A percentile compares a stretch with the other conserved stretches of the same genome.
phyloP scores from a whole-genome alignment of 106 monocot species.

The Allium sativum region DNA sequence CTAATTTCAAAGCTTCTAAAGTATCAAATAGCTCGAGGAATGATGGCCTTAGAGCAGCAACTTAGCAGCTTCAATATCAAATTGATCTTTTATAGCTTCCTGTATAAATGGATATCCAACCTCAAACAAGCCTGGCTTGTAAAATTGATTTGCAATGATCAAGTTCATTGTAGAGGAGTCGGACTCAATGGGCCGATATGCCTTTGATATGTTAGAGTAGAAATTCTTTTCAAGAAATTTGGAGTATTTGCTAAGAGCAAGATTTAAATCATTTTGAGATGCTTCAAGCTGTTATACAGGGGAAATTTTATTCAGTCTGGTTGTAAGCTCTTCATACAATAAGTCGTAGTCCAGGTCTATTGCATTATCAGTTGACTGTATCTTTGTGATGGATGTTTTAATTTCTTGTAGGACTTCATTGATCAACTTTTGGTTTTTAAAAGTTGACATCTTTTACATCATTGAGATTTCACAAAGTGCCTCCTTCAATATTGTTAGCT shows the following conservation, averaged over 20 bases:
- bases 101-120: slow-evolving; percentile 62
- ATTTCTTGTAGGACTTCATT: slow-evolving; percentile 39
- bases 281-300: slow-evolving; percentile 49
- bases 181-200: slow-evolving; percentile 55
- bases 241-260: slow-evolving; percentile 48
- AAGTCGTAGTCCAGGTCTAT: slow-evolving; percentile 18
- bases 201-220: slow-evolving; percentile 62
- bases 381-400: slow-evolving; percentile 32
- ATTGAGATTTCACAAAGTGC: slow-evolving; percentile 72
- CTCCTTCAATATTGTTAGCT: slow-evolving; percentile 57
- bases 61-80: slow-evolving; percentile 18
- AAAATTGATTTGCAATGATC: slow-evolving; percentile 73
- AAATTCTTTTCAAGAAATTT: slow-evolving; percentile 68
- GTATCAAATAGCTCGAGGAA: slow-evolving; percentile 65
- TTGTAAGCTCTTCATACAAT: slow-evolving; percentile 39
- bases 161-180: slow-evolving; percentile 53
- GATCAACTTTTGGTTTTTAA: slow-evolving; percentile 50
- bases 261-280: slow-evolving; percentile 57
- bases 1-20: slow-evolving; percentile 42
- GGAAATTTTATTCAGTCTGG: slow-evolving; percentile 41
- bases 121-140: slow-evolving; percentile 83
- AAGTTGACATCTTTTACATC: slow-evolving; percentile 67
- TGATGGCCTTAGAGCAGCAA: slow-evolving; percentile 34
- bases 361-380: slow-evolving; percentile 19
- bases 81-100: slow-evolving; percentile 34